phyloP scores from a whole-genome alignment of 225 moss, liverwort and hornwort species.

The Rhytidiadelphus loreus region DNA sequence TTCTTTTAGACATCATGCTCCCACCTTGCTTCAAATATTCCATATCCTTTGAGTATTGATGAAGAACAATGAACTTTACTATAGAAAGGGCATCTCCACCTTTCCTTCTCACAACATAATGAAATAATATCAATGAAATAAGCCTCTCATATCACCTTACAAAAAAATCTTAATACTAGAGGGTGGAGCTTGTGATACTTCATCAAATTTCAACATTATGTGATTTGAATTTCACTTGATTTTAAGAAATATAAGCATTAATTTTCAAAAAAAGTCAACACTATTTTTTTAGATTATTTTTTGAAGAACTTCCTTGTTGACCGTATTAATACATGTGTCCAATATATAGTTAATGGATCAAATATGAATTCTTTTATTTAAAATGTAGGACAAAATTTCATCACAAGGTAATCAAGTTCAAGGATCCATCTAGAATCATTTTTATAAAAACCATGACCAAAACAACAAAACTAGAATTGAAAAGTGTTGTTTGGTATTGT shows the following conservation, averaged over 20 bases:
- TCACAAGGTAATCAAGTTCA: background rate
- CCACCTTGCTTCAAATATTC: too few species aligned
- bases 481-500: too few species aligned
- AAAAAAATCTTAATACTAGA: background rate
- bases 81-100: background rate
- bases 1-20: too few species aligned
- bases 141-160: background rate
- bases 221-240: background rate
- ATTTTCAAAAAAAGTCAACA: fast-evolving
- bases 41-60: background rate
- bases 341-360: background rate
- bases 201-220: background rate
- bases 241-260: background rate
- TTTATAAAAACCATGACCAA: too few species aligned
- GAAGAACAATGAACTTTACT: background rate
- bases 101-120: background rate
- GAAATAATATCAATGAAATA: background rate
- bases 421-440: background rate
- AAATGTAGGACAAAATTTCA: background rate
- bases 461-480: too few species aligned
- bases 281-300: background rate
- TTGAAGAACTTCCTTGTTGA: fast-evolving
- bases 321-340: fast-evolving
- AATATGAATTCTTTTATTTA: background rate
- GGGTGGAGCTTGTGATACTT: background rate